These are phyloP conservation scores for Pleurotus sapidus DNA, from an alignment of 768 basidiomycete species.

Conservation along the genomic window DNA sequence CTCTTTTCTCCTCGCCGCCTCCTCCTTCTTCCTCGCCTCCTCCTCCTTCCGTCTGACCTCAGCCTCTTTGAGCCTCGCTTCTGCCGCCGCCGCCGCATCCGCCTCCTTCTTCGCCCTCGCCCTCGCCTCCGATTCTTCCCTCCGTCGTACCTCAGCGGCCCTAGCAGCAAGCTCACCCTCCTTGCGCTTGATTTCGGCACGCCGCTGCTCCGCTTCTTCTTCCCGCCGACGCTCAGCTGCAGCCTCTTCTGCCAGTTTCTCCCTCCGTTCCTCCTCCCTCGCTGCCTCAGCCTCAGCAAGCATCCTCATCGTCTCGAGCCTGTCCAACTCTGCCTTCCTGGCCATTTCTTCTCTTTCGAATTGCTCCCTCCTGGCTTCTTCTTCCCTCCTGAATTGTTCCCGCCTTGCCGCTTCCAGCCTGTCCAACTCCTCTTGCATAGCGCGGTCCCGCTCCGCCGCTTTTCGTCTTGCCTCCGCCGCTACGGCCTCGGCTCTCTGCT, in stretches of 20 bases:
- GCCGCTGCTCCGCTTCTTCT: slow-evolving; percentile 8
- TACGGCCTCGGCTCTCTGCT: slow-evolving; percentile 9
- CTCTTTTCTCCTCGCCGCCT: slow-evolving; percentile 22
- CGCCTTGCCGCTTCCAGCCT: slow-evolving; percentile 14
- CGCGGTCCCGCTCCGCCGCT: slow-evolving; percentile 15
- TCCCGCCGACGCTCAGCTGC: slow-evolving; percentile 18
- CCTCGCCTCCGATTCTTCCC: not conserved
- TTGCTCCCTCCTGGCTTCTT: not conserved
- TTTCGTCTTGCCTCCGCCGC: slow-evolving; percentile 20
- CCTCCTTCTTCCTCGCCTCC: slow-evolving; percentile 21
- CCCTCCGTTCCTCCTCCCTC: slow-evolving; percentile 11
- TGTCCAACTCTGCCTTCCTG: slow-evolving; percentile 13
- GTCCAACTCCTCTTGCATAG: not conserved
- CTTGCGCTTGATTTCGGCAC: not conserved
- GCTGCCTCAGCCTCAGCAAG: slow-evolving; percentile 11
- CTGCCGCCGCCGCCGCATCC: not conserved
- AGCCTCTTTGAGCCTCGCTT: slow-evolving; percentile 15
- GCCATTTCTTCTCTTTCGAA: not conserved
- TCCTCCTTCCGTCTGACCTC: slow-evolving; percentile 17
- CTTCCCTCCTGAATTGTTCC: slow-evolving; percentile 20
- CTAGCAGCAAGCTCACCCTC: slow-evolving; percentile 4
- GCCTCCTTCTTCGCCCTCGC: not conserved
- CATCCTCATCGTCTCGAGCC: slow-evolving; percentile 16
- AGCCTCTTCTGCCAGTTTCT: slow-evolving; percentile 7
- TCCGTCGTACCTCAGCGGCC: not conserved